These are phyloP conservation scores for Arabidopsis arenosa DNA, from an alignment of 345 rosid genomes.

Conservation along the genomic window DNA sequence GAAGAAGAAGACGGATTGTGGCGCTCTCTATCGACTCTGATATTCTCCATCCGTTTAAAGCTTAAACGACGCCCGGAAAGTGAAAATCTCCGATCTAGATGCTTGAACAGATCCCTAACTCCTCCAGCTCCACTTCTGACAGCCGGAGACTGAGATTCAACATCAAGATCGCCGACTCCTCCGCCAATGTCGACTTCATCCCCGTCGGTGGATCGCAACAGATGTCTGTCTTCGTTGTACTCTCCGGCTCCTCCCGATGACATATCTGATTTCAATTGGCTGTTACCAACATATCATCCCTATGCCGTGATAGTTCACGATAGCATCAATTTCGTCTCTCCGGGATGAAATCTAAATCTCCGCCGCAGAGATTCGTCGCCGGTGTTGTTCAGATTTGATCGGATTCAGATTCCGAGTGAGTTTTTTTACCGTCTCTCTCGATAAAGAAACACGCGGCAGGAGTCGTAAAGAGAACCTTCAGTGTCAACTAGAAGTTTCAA, in stretches of 20 bases:
- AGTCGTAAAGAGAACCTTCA: conserved; percentile 24
- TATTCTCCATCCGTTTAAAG: conserved; percentile 54
- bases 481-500: conserved; percentile 18
- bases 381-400: conserved; percentile 45
- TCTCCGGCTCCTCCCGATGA: conserved; percentile 47
- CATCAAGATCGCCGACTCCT: conserved; percentile 35
- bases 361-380: conserved; percentile 27
- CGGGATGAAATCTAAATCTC: background rate
- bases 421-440: conserved; percentile 33
- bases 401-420: conserved; percentile 35
- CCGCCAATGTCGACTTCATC: conserved; percentile 14
- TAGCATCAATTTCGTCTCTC: background rate
- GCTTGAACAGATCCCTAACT: conserved; percentile 65
- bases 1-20: conserved; percentile 40
- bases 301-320: background rate
- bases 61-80: conserved; percentile 60
- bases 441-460: conserved; percentile 37
- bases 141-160: conserved; percentile 51
- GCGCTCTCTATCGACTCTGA: conserved; percentile 49
- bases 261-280: conserved; percentile 31
- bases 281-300: conserved; percentile 26
- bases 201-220: conserved; percentile 48
- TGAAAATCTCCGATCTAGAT: conserved; percentile 66
- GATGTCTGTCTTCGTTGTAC: conserved; percentile 50
- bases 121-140: conserved; percentile 37